phyloP scores from a whole-genome alignment of 225 moss, liverwort and hornwort species.

The Polytrichum commune region DNA sequence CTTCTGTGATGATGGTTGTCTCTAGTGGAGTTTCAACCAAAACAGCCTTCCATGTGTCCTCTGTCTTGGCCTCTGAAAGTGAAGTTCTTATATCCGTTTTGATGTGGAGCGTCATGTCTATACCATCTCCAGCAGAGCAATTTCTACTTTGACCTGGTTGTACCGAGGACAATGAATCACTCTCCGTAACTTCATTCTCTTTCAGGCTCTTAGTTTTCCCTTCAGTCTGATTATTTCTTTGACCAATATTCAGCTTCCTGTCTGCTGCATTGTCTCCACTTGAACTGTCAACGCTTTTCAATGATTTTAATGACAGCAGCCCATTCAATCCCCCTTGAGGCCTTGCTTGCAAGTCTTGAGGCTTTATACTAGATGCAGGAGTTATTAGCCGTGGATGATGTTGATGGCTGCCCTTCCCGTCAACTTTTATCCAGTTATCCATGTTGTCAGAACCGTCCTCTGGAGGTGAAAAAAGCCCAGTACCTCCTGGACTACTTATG shows the following conservation, averaged over 20 bases:
- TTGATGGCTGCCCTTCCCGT: constrained; percentile 17
- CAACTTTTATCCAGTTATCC: constrained; percentile 36
- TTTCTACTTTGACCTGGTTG: constrained; percentile 28
- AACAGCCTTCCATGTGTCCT: constrained; percentile 7
- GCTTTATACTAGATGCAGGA: constrained; percentile 17
- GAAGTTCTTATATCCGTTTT: constrained; percentile 10
- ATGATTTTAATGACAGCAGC: constrained; percentile 13
- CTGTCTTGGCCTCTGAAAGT: constrained; percentile 14
- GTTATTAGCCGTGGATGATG: constrained; percentile 18
- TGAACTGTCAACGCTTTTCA: constrained; percentile 22
- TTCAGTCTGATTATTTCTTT: constrained; percentile 13
- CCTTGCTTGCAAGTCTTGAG: constrained; percentile 7
- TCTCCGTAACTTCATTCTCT: constrained; percentile 24
- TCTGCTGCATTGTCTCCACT: constrained; percentile 10
- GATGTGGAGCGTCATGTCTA: not conserved
- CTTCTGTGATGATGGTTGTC: not conserved
- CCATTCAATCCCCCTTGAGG: constrained; percentile 17
- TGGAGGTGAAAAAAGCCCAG: constrained; percentile 2
- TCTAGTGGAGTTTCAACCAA: constrained; percentile 1
- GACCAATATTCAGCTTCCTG: constrained; percentile 17
- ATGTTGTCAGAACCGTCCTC: constrained; percentile 7
- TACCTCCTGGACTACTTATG: constrained; percentile 2
- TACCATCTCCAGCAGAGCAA: constrained; percentile 18
- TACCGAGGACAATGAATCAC: constrained; percentile 26
- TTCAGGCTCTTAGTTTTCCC: constrained; percentile 8